phyloP scores from a whole-genome alignment of 164 flowering plant species.

The Hamamelis virginiana region DNA sequence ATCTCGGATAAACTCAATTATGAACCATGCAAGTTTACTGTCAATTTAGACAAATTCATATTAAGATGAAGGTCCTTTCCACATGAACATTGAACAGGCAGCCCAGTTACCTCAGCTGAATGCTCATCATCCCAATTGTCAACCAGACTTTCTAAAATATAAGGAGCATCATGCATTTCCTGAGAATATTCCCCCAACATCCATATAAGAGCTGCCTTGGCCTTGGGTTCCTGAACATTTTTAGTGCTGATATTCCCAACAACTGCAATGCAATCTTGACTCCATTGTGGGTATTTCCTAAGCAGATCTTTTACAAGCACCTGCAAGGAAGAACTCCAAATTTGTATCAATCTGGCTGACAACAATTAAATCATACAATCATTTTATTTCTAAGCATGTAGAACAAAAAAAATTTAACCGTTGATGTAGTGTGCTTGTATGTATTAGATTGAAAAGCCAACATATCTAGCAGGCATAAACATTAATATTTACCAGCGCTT shows the following conservation, averaged over 20 bases:
- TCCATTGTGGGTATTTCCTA: conserved; percentile 99
- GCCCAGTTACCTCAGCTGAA: conserved; percentile 73
- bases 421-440: not conserved
- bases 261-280: conserved; percentile 99
- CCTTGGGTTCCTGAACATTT: conserved; percentile 94
- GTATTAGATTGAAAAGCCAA: not conserved
- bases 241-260: conserved; percentile 95
- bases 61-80: not conserved
- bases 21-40: not conserved
- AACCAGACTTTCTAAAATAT: conserved; percentile 73
- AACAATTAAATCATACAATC: not conserved
- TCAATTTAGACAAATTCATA: not conserved
- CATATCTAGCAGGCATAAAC: conserved; percentile 6
- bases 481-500: conserved; percentile 65
- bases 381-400: not conserved
- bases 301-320: conserved; percentile 96
- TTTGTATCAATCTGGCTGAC: conserved; percentile 1
- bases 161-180: conserved; percentile 96
- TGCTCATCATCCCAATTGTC: conserved; percentile 97
- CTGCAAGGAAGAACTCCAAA: conserved; percentile 33
- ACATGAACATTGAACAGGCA: not conserved
- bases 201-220: conserved; percentile 98
- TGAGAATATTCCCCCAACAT: conserved; percentile 98
- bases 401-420: not conserved
- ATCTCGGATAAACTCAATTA: not conserved